phyloP scores from a whole-genome alignment of 768 basidiomycete genomes.

The Agaricus sinodeliciosus region DNA sequence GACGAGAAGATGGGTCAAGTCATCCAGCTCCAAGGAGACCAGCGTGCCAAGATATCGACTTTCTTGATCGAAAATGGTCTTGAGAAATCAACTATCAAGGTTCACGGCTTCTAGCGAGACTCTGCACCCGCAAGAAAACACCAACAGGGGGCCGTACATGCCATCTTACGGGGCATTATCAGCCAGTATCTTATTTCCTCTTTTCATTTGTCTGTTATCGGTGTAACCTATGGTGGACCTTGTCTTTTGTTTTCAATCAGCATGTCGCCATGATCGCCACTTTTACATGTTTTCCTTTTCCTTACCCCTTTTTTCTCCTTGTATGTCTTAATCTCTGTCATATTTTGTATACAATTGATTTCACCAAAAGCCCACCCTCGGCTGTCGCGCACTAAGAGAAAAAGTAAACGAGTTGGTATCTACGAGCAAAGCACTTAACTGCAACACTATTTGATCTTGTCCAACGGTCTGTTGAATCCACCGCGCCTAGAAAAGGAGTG shows the following conservation, averaged over 20 bases:
- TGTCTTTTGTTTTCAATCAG: neutral
- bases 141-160: conserved; percentile 1
- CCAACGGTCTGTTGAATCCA: conserved; percentile 86
- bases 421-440: conserved; percentile 7
- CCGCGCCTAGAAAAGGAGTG: conserved; percentile 40
- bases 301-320: conserved; percentile 16
- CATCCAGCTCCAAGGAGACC: conserved; percentile 98
- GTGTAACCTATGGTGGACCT: neutral
- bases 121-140: neutral
- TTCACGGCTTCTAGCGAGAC: conserved; percentile 84
- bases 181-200: conserved; percentile 10
- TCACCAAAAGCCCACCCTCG: conserved; percentile 5
- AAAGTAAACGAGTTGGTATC: conserved; percentile 5
- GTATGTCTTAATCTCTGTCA: conserved; percentile 20
- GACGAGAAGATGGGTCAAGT: conserved; percentile 96
- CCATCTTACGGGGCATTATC: conserved; percentile 10
- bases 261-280: too few species aligned
- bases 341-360: conserved; percentile 5
- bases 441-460: conserved; percentile 78
- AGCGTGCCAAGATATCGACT: conserved; percentile 81
- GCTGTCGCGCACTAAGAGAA: neutral
- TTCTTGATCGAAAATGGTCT: conserved; percentile 86
- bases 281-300: neutral
- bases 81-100: conserved; percentile 70
- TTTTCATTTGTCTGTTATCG: neutral